A percentile compares a stretch with the other conserved stretches of the same genome.
These are phyloP conservation scores for Euphorbia lathyris DNA, from an alignment of 345 rosid genomes.

Conservation along the genomic window DNA sequence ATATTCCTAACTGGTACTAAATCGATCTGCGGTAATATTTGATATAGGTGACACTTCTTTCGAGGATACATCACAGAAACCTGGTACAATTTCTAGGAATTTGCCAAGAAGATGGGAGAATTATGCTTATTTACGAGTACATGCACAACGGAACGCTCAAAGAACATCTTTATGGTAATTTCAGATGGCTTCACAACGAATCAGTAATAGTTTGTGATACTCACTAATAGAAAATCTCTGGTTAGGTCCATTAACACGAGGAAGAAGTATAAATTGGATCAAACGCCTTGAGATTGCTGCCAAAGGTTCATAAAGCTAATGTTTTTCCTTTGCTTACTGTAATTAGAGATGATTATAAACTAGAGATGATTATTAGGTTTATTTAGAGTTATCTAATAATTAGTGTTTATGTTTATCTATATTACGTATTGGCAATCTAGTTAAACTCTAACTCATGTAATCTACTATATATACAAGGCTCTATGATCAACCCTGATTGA, in stretches of 20 bases:
- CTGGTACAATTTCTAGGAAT: conserved; percentile 95
- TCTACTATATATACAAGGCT: too few species aligned
- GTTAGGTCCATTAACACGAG: conserved; percentile 57
- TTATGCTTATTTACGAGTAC: conserved; percentile 88
- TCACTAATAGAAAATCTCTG: conserved; percentile 6
- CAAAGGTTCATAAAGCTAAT: conserved; percentile 47
- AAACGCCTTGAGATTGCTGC: conserved; percentile 93
- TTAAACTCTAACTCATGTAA: too few species aligned
- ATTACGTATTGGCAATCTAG: too few species aligned
- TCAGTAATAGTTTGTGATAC: conserved; percentile 8
- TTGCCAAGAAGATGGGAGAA: conserved; percentile 90
- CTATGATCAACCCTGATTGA: too few species aligned
- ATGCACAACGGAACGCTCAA: conserved; percentile 97
- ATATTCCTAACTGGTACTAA: conserved; percentile 10
- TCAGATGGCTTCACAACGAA: conserved; percentile 4
- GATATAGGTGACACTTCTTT: conserved; percentile 81
- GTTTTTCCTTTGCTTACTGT: neutral
- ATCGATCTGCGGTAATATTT: conserved; percentile 13
- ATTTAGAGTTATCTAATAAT: too few species aligned
- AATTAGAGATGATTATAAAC: too few species aligned
- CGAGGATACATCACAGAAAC: conserved; percentile 98
- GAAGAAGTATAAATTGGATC: conserved; percentile 73
- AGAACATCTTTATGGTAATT: conserved; percentile 92
- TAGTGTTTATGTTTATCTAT: too few species aligned
- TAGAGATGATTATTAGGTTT: too few species aligned